These are phyloP conservation scores for Backusella sp. DNA, from an alignment of 192 early-diverging fungal species.

Conservation along the genomic window DNA sequence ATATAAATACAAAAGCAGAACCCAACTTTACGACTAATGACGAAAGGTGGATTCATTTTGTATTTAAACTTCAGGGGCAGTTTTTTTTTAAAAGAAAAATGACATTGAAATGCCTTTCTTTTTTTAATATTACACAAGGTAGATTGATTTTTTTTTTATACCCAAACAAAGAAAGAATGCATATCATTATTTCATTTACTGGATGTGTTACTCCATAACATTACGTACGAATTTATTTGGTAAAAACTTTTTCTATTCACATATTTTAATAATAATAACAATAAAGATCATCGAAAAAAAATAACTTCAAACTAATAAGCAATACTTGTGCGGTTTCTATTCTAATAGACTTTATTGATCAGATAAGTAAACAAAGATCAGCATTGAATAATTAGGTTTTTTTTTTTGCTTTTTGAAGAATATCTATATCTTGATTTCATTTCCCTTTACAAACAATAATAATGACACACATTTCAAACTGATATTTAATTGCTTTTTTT, in stretches of 20 bases:
- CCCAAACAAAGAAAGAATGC: neutral
- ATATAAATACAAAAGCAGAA: constrained; percentile 1
- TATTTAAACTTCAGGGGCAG: neutral
- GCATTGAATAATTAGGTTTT: no score
- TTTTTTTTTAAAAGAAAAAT: neutral
- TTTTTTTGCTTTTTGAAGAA: no score
- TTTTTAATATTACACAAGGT: constrained; percentile 1
- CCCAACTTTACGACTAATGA: neutral
- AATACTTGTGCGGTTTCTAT: no score
- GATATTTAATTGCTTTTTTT: no score
- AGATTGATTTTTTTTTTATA: neutral
- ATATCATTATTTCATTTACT: neutral
- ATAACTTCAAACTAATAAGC: no score
- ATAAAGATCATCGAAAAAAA: no score
- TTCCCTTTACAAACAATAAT: no score
- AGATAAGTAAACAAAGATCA: no score
- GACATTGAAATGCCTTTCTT: neutral
- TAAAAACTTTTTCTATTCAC: neutral
- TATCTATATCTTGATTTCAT: no score
- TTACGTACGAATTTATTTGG: neutral
- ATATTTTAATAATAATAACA: no score
- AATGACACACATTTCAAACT: no score
- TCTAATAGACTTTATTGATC: no score
- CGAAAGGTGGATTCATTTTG: neutral
- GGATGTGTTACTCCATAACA: neutral